These are phyloP conservation scores for Penicillium digitatum DNA, from an alignment of 2,329 filamentous ascomycete species.

Conservation along the genomic window DNA sequence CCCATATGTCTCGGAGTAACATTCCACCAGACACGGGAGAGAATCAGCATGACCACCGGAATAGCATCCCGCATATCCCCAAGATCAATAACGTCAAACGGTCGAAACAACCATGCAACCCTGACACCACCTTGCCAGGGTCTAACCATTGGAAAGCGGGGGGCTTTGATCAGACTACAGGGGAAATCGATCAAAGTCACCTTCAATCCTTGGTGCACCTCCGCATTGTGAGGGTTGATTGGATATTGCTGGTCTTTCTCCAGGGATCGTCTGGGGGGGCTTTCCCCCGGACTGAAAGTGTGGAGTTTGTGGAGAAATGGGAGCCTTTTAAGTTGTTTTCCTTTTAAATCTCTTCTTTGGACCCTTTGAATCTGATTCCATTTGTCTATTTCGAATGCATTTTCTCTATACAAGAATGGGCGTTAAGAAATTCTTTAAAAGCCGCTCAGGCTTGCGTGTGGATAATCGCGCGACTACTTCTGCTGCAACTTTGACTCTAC, in stretches of 20 bases:
- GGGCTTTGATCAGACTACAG: neutral
- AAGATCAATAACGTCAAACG: neutral
- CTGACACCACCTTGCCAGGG: conserved; percentile 1
- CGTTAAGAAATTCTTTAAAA: conserved; percentile 28
- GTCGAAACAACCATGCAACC: conserved; percentile 6
- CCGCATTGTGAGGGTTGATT: neutral
- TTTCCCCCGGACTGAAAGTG: conserved; percentile 9
- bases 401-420: conserved; percentile 22
- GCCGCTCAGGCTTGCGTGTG: conserved; percentile 31
- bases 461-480: conserved; percentile 38
- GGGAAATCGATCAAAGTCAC: neutral
- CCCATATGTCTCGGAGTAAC: neutral
- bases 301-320: conserved; percentile 8
- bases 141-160: neutral
- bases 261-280: conserved; percentile 6
- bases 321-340: neutral
- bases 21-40: conserved; percentile 4
- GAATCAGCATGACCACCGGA: neutral
- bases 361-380: neutral
- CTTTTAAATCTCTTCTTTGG: neutral
- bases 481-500: conserved; percentile 42
- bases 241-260: neutral
- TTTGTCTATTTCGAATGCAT: neutral
- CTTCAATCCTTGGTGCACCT: neutral
- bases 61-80: neutral